phyloP scores from a whole-genome alignment of 2,329 filamentous ascomycete species.

The Cercospora nicotianae region DNA sequence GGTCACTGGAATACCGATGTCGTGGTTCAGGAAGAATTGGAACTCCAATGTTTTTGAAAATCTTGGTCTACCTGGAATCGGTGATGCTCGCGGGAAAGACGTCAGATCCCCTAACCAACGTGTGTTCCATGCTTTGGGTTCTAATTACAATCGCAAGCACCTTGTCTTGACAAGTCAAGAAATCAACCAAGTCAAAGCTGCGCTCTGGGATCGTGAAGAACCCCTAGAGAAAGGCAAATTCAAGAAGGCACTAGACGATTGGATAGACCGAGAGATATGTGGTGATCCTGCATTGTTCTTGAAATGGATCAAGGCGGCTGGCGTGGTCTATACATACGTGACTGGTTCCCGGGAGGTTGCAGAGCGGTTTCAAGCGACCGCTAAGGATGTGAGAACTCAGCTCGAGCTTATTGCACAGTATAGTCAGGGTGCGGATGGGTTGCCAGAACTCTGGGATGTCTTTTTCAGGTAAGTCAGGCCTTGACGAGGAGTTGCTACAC shows the following conservation, averaged over 20 bases:
- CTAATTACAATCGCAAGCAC: neutral
- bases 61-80: neutral
- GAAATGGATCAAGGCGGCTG: conserved; percentile 1
- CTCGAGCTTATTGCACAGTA: neutral
- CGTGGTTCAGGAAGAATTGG: neutral
- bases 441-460: conserved; percentile 3
- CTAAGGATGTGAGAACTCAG: neutral
- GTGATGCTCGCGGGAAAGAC: neutral
- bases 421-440: neutral
- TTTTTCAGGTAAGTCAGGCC: neutral
- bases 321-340: conserved; percentile 1
- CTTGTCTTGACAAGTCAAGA: neutral
- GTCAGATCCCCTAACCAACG: neutral
- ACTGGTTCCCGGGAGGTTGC: neutral
- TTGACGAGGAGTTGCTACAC: neutral
- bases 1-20: neutral
- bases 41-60: neutral
- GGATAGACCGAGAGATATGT: neutral
- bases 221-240: neutral
- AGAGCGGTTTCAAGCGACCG: neutral
- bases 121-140: conserved; percentile 1
- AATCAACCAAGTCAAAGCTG: neutral
- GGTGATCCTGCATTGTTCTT: conserved; percentile 1
- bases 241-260: neutral
- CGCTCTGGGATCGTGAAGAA: neutral